Evolutionary conservation across 495 filamentous ascomycete genomes (phyloP).

Genomic region (Penicillium alfredii): DNA sequence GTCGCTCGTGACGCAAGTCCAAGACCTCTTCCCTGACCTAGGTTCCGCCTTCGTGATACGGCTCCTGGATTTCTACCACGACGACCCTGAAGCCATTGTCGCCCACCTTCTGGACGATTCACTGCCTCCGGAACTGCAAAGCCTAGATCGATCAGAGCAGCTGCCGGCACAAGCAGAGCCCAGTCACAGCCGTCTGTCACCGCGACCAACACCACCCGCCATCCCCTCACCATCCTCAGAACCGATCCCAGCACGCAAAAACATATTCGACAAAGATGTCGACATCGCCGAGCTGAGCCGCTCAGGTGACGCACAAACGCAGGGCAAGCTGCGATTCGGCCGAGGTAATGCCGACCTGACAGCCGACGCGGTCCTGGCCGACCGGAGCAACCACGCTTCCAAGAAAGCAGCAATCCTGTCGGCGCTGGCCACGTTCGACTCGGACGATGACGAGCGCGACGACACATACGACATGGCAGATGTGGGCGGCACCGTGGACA

Average conservation of each 20-base stretch:
- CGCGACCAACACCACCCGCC: constrained; percentile 37
- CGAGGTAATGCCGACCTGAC: constrained; percentile 56
- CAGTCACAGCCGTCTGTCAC: constrained; percentile 15
- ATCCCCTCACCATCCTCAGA: constrained; percentile 20
- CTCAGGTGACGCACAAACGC: constrained; percentile 34
- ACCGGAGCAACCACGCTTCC: constrained; percentile 48
- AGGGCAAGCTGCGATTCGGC: constrained; percentile 66
- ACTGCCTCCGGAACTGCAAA: constrained; percentile 50
- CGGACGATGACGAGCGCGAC: constrained; percentile 93
- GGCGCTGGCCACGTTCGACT: constrained; percentile 85
- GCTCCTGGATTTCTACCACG: constrained; percentile 70
- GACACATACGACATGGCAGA: constrained; percentile 93
- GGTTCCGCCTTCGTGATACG: constrained; percentile 75
- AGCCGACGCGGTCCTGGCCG: constrained; percentile 55
- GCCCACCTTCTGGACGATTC: constrained; percentile 79
- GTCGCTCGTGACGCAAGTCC: constrained; percentile 77
- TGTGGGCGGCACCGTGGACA: constrained; percentile 80
- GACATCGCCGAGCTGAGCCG: constrained; percentile 67
- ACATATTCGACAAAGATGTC: constrained; percentile 69
- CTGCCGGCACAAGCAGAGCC: constrained; percentile 23
- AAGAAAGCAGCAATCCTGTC: constrained; percentile 87
- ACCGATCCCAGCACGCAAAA: constrained; percentile 43
- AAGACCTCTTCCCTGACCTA: constrained; percentile 88
- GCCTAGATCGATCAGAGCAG: constrained; percentile 36
- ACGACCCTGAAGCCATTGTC: constrained; percentile 74